These are phyloP conservation scores for Angomonas ambiguus DNA, from an alignment of 208 protist species.

Conservation along the genomic window DNA sequence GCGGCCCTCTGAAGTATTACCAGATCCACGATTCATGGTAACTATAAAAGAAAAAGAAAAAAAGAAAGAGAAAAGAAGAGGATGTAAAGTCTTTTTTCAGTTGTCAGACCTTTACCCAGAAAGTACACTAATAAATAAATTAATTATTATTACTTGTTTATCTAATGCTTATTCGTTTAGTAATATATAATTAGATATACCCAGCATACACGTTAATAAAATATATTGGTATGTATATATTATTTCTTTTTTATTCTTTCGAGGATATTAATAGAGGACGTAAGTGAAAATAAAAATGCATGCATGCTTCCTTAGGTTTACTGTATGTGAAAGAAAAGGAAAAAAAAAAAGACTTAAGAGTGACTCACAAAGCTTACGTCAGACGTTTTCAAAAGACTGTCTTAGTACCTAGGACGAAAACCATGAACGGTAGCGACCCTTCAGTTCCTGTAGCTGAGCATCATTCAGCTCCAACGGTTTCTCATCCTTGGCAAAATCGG, in stretches of 20 bases:
- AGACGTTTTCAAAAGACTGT: background rate
- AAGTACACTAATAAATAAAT: constrained; percentile 13
- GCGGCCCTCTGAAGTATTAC: constrained; percentile 98
- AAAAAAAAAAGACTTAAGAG: constrained; percentile 11
- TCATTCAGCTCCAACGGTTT: constrained; percentile 69
- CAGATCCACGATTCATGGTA: constrained; percentile 89
- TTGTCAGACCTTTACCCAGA: constrained; percentile 4
- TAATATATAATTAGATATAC: background rate
- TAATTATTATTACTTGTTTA: too few species aligned
- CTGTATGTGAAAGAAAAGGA: background rate
- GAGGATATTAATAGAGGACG: constrained; percentile 4
- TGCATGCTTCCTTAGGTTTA: background rate
- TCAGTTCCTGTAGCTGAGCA: constrained; percentile 76
- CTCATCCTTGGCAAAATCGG: constrained; percentile 84
- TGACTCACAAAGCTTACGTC: constrained; percentile 16
- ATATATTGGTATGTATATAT: background rate
- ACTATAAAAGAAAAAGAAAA: constrained; percentile 4
- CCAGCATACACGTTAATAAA: too few species aligned
- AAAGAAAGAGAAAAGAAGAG: constrained; percentile 1
- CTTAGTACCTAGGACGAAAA: constrained; percentile 37
- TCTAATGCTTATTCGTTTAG: background rate
- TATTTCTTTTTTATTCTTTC: background rate
- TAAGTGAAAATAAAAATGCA: background rate
- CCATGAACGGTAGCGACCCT: constrained; percentile 78
- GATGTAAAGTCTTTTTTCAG: background rate